These are phyloP conservation scores for Imleria badia DNA, from an alignment of 768 basidiomycete species.

Conservation along the genomic window DNA sequence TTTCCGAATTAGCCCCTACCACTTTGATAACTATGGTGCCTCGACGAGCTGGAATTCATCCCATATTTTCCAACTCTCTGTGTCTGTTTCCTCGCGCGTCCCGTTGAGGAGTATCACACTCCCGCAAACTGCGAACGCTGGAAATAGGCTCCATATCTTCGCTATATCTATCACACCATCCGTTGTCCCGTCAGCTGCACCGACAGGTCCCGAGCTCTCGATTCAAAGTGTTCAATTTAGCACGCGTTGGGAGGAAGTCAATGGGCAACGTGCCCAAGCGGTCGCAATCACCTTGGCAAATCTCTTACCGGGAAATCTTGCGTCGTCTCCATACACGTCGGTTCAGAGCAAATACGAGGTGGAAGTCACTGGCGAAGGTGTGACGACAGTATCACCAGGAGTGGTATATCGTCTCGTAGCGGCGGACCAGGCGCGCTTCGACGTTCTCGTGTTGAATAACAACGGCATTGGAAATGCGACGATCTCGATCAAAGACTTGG, in stretches of 20 bases:
- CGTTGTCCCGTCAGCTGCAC: constrained; percentile 24
- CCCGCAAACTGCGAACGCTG: constrained; percentile 29
- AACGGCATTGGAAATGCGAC: constrained; percentile 29
- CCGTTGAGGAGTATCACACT: constrained; percentile 45
- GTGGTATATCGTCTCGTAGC: constrained; percentile 46
- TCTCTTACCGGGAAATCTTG: constrained; percentile 38
- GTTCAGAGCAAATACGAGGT: constrained; percentile 35
- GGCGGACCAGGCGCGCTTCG: constrained; percentile 49
- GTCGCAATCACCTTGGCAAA: constrained; percentile 56
- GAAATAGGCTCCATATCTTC: constrained; percentile 45
- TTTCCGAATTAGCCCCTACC: constrained; percentile 39
- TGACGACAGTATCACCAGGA: constrained; percentile 45
- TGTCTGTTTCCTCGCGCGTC: constrained; percentile 41
- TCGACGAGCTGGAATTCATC: constrained; percentile 42
- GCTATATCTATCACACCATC: constrained; percentile 43
- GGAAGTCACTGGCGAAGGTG: constrained; percentile 36
- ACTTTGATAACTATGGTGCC: constrained; percentile 38
- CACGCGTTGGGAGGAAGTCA: constrained; percentile 44
- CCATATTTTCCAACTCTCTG: constrained; percentile 47
- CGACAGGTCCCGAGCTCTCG: constrained; percentile 32
- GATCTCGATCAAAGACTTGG: constrained; percentile 32
- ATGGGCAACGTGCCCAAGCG: constrained; percentile 41
- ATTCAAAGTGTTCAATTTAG: constrained; percentile 46
- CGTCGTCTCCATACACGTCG: constrained; percentile 28
- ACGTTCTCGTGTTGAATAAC: constrained; percentile 46